Evolutionary conservation across 805 yeast species (phyloP).

Genomic region (Metschnikowia vanudenii): DNA sequence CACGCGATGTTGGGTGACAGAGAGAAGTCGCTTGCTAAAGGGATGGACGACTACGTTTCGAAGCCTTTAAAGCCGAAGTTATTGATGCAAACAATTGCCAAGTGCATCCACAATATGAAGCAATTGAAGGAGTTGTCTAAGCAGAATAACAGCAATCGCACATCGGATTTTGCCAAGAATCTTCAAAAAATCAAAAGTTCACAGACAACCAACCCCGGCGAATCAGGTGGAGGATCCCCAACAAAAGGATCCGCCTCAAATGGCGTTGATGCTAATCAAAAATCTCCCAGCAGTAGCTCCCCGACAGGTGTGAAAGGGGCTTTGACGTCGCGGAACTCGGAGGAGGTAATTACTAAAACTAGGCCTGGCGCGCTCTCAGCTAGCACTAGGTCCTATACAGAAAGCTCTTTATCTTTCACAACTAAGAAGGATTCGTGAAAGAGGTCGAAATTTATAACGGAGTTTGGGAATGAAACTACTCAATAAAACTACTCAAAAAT

Average conservation of each 20-base stretch:
- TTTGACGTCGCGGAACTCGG: slow-evolving; percentile 25
- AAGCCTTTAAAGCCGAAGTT: slow-evolving; percentile 84
- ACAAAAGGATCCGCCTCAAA: slow-evolving; percentile 1
- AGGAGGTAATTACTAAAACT: slow-evolving; percentile 22
- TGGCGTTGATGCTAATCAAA: slow-evolving; percentile 2
- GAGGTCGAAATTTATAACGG: background rate
- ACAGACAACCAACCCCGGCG: slow-evolving; percentile 10
- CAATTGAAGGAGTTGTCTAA: slow-evolving; percentile 57
- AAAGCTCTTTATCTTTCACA: slow-evolving; percentile 24
- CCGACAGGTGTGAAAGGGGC: slow-evolving; percentile 9
- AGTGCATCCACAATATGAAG: slow-evolving; percentile 71
- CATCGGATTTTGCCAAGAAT: slow-evolving; percentile 46
- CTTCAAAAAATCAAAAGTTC: slow-evolving; percentile 35
- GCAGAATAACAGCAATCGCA: slow-evolving; percentile 44
- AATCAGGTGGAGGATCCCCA: slow-evolving; percentile 7
- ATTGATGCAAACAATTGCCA: slow-evolving; percentile 79
- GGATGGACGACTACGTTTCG: slow-evolving; percentile 89
- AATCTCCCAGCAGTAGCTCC: slow-evolving; percentile 5
- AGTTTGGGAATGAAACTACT: background rate
- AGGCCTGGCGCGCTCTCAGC: slow-evolving; percentile 34
- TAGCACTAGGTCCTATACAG: slow-evolving; percentile 35
- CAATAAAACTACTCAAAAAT: too few relatives aligned
- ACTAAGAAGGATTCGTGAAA: slow-evolving; percentile 5
- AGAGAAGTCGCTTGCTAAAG: slow-evolving; percentile 80
- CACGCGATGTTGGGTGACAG: slow-evolving; percentile 95